Percentiles rank a stretch among this genome's conserved stretches.
phyloP scores from a whole-genome alignment of 148 eudicot species.

The Silene latifolia region DNA sequence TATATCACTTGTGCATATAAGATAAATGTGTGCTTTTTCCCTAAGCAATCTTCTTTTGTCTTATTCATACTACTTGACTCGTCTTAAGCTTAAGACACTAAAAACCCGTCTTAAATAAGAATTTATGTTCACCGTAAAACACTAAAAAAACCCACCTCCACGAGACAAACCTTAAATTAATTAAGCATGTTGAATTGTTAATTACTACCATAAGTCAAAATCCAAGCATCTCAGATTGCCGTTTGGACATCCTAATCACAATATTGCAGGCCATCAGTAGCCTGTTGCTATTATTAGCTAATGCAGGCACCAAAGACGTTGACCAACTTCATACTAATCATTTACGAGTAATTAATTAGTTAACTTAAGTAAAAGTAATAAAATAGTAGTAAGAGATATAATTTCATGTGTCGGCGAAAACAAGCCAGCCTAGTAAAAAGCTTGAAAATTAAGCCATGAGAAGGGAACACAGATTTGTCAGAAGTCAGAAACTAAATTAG shows the following conservation, averaged over 20 bases:
- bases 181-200: not conserved
- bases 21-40: too few relatives aligned
- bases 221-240: not conserved
- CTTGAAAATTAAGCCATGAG: not conserved
- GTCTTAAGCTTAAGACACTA: too few relatives aligned
- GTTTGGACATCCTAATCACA: conserved; percentile 3
- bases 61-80: too few relatives aligned
- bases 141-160: not conserved
- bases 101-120: too few relatives aligned
- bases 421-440: not conserved
- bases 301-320: conserved; percentile 3
- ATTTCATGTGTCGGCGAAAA: not conserved
- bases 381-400: not conserved
- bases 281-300: not conserved
- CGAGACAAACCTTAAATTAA: not conserved
- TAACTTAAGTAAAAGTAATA: not conserved
- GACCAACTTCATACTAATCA: not conserved
- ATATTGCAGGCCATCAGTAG: not conserved
- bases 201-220: not conserved
- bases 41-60: too few relatives aligned
- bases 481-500: not conserved
- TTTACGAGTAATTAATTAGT: not conserved
- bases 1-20: too few relatives aligned
- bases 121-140: not conserved
- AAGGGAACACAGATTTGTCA: conserved; percentile 5